Evolutionary conservation across 345 rosid species (phyloP).

Genomic region (Bruguiera gymnorhiza): DNA sequence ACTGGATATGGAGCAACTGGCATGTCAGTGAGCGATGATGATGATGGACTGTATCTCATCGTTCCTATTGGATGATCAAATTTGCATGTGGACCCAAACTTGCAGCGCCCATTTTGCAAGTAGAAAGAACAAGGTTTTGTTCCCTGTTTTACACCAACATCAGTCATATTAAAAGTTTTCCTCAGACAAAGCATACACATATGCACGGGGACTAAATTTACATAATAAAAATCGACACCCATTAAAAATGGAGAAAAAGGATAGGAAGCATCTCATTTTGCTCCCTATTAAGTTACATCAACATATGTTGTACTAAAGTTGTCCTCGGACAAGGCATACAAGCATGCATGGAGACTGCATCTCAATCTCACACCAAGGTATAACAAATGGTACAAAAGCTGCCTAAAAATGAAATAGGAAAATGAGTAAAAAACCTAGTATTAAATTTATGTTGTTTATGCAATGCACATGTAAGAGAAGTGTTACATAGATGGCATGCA

Average conservation of each 20-base stretch:
- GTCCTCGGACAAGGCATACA: background rate
- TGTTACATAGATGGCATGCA: background rate
- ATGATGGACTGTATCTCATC: slow-evolving; percentile 25
- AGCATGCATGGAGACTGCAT: background rate
- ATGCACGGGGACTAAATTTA: background rate
- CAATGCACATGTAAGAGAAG: no score
- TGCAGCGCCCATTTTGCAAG: slow-evolving; percentile 29
- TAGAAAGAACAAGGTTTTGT: slow-evolving; percentile 21
- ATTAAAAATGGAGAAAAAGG: background rate
- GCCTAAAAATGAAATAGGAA: background rate
- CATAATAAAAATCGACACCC: background rate
- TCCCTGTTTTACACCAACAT: slow-evolving; percentile 16
- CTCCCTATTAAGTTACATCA: slow-evolving; percentile 12
- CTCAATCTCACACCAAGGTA: background rate
- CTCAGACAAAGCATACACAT: background rate
- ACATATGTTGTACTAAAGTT: background rate
- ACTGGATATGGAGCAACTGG: slow-evolving; percentile 26
- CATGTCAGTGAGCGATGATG: slow-evolving; percentile 20
- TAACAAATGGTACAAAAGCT: background rate
- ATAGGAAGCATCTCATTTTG: no score
- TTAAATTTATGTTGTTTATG: no score
- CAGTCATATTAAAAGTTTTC: background rate
- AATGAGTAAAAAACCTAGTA: no score
- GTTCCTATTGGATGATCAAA: slow-evolving; percentile 28
- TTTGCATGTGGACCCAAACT: slow-evolving; percentile 31